A percentile compares a stretch with the other conserved stretches of the same genome.
phyloP scores from a whole-genome alignment of 1,139 yeast genomes.

The Hemisphaericaspora subhashii region DNA sequence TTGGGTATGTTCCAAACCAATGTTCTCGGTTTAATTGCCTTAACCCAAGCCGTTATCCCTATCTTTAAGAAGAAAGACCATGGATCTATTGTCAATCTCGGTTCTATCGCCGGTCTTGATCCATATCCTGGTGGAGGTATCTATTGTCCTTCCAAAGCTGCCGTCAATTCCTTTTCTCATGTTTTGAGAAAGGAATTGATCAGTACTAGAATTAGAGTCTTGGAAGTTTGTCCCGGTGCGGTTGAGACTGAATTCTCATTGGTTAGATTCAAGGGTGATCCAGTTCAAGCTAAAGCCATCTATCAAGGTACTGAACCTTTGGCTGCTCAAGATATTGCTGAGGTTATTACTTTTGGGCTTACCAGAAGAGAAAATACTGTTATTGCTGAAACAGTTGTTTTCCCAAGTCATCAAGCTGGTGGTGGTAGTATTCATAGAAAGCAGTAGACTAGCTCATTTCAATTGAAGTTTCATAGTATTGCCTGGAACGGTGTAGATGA shows the following conservation, averaged over 20 bases:
- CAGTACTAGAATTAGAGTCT: constrained; percentile 69
- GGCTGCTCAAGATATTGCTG: constrained; percentile 78
- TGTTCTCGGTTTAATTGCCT: constrained; percentile 40
- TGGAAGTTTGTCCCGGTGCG: constrained; percentile 85
- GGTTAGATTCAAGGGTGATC: constrained; percentile 75
- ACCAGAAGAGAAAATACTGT: constrained; percentile 75
- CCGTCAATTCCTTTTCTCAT: constrained; percentile 73
- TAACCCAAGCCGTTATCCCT: constrained; percentile 44
- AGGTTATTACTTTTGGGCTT: constrained; percentile 68
- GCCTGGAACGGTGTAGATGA: too few relatives aligned
- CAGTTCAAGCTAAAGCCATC: constrained; percentile 64
- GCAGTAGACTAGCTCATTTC: constrained; percentile 3
- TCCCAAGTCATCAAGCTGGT: constrained; percentile 79
- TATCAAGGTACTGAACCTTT: constrained; percentile 75
- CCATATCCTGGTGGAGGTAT: constrained; percentile 85
- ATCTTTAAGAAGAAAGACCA: constrained; percentile 46
- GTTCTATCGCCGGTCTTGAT: constrained; percentile 87
- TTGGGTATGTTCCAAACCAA: constrained; percentile 42
- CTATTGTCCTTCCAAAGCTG: constrained; percentile 88
- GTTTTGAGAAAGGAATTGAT: constrained; percentile 78
- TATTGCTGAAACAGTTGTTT: constrained; percentile 73
- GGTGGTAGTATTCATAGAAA: constrained; percentile 52
- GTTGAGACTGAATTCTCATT: constrained; percentile 86
- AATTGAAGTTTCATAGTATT: too few relatives aligned
- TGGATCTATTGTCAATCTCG: constrained; percentile 82